Evolutionary conservation across 495 filamentous ascomycete species (phyloP).

Genomic region (Trichocladium uniseriatum): DNA sequence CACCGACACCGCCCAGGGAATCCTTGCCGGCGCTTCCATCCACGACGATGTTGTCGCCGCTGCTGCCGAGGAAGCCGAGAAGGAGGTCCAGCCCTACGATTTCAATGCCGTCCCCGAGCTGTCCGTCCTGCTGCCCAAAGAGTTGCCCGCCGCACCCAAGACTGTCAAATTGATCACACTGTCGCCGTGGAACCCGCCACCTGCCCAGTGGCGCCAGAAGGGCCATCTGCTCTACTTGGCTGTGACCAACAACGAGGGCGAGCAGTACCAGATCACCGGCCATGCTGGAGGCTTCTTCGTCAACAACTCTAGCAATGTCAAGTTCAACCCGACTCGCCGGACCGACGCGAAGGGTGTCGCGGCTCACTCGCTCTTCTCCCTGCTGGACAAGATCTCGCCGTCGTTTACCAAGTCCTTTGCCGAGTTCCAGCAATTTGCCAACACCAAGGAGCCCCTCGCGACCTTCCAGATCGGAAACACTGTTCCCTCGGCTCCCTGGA

Average conservation of each 20-base stretch:
- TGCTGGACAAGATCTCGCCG: conserved; percentile 69
- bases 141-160: conserved; percentile 61
- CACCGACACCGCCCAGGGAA: conserved; percentile 78
- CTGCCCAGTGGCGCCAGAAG: conserved; percentile 78
- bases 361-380: conserved; percentile 77
- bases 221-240: conserved; percentile 91
- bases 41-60: conserved; percentile 60
- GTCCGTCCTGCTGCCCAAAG: conserved; percentile 58
- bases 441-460: conserved; percentile 73
- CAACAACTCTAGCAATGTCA: conserved; percentile 81
- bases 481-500: conserved; percentile 86
- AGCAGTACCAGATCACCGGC: conserved; percentile 85
- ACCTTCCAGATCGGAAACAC: conserved; percentile 94
- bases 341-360: conserved; percentile 51
- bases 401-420: conserved; percentile 69
- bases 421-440: conserved; percentile 69
- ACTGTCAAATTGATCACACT: conserved; percentile 81
- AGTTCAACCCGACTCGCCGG: conserved; percentile 86
- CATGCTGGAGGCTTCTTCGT: conserved; percentile 94
- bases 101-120: conserved; percentile 58
- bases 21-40: conserved; percentile 77
- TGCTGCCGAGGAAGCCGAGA: conserved; percentile 42
- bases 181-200: conserved; percentile 94
- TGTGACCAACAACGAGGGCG: conserved; percentile 80
- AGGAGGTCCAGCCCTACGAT: conserved; percentile 60